phyloP scores from a whole-genome alignment of 768 basidiomycete genomes.

The Tubosaeta sp. region DNA sequence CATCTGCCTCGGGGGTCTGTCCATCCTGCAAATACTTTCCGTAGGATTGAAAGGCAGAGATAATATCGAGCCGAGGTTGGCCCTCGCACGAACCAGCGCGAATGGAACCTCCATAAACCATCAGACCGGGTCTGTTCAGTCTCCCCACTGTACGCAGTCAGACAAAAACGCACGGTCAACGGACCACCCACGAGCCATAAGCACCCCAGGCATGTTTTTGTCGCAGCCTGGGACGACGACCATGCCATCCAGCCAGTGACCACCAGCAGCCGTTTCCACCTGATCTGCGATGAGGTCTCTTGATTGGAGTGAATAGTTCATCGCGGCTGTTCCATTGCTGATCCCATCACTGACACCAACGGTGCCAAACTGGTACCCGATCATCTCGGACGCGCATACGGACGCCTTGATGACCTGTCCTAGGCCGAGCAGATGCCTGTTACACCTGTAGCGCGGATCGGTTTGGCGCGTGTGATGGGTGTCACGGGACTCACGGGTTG shows the following conservation, averaged over 20 bases:
- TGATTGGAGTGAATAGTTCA: constrained; percentile 95
- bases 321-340: constrained; percentile 93
- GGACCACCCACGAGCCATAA: constrained; percentile 81
- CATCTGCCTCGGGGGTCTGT: constrained; percentile 77
- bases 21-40: constrained; percentile 93
- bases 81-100: constrained; percentile 90
- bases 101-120: constrained; percentile 98
- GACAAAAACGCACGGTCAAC: neutral
- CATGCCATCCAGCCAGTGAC: constrained; percentile 98
- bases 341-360: constrained; percentile 98
- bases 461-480: neutral
- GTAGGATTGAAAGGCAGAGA: constrained; percentile 97
- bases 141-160: constrained; percentile 65
- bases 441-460: constrained; percentile 60
- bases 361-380: constrained; percentile 97
- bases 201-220: constrained; percentile 99
- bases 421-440: constrained; percentile 85
- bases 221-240: constrained; percentile 97
- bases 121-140: constrained; percentile 91
- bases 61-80: constrained; percentile 84
- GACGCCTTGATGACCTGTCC: constrained; percentile 87
- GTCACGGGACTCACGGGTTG: constrained; percentile 72
- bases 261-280: constrained; percentile 93
- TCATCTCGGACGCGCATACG: constrained; percentile 61
- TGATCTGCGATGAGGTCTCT: constrained; percentile 97